phyloP scores from a whole-genome alignment of 768 basidiomycete species.

The Trametes meyenii region DNA sequence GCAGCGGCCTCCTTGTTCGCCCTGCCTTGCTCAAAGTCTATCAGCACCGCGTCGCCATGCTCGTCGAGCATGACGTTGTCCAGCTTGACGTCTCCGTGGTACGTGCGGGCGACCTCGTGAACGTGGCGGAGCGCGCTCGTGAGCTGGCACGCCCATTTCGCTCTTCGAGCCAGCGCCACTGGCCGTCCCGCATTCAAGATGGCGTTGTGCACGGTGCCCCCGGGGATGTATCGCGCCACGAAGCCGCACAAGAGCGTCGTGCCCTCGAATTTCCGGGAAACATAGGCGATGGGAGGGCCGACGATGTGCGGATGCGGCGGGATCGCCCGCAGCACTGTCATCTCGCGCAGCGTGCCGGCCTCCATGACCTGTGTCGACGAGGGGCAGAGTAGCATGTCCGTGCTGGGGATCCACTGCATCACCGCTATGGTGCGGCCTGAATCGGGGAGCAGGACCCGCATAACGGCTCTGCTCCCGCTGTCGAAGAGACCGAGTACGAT shows the following conservation, averaged over 20 bases:
- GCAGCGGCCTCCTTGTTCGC: slow-evolving; percentile 1
- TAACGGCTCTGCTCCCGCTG: background rate
- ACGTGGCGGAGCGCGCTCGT: background rate
- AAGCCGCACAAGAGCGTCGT: background rate
- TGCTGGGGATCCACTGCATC: background rate
- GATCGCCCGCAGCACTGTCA: background rate
- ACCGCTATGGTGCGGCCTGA: background rate
- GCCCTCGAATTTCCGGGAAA: background rate
- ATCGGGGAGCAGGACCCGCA: background rate
- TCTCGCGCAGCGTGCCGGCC: background rate
- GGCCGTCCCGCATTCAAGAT: background rate
- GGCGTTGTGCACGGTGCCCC: background rate
- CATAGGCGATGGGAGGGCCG: background rate
- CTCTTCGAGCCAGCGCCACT: background rate
- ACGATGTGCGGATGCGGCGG: background rate
- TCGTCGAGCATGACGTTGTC: slow-evolving; percentile 4
- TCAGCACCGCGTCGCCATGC: background rate
- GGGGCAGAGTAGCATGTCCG: background rate
- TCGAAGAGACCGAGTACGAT: background rate
- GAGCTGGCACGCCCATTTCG: slow-evolving; percentile 4
- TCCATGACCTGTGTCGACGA: background rate
- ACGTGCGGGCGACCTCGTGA: background rate
- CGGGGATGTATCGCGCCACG: background rate
- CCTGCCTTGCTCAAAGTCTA: slow-evolving; percentile 6
- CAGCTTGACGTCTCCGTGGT: slow-evolving; percentile 8